These are phyloP conservation scores for Alternaria arborescens DNA, from an alignment of 2,329 filamentous ascomycete species.

Conservation along the genomic window DNA sequence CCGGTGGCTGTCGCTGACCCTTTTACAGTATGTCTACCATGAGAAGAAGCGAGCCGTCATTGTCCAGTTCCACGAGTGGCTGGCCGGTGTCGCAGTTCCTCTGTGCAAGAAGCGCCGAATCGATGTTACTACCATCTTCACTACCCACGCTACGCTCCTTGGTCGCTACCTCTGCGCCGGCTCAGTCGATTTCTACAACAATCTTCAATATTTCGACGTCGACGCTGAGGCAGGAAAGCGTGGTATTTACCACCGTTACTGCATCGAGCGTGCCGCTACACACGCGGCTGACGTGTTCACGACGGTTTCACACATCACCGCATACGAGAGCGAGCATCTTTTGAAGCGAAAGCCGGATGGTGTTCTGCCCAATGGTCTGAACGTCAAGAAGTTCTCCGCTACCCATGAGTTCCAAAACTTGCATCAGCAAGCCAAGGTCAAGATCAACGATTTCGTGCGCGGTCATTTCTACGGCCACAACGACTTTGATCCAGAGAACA, in stretches of 20 bases:
- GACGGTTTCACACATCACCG: constrained; percentile 97
- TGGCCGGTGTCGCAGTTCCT: constrained; percentile 91
- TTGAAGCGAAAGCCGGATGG: constrained; percentile 98
- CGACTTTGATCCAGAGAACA: constrained; percentile 96
- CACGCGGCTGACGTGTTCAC: constrained; percentile 97
- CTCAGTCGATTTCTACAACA: constrained; percentile 99
- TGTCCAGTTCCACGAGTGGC: constrained; percentile 99
- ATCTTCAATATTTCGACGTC: constrained; percentile 94
- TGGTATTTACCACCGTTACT: constrained; percentile 98
- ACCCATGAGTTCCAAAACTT: constrained; percentile 99
- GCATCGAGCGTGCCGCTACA: constrained; percentile 92
- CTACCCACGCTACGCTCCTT: constrained; percentile 93
- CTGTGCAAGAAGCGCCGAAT: constrained; percentile 93
- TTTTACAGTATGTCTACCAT: constrained; percentile 82
- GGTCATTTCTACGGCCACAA: constrained; percentile 99
- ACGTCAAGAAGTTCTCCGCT: constrained; percentile 97
- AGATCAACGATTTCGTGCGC: constrained; percentile 97
- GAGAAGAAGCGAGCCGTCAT: constrained; percentile 93
- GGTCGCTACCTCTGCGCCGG: constrained; percentile 96
- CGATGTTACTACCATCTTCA: constrained; percentile 98
- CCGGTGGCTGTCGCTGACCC: constrained; percentile 23
- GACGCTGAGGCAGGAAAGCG: constrained; percentile 97
- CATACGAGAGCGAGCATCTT: constrained; percentile 96
- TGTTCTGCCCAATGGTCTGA: constrained; percentile 93
- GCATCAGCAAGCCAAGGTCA: constrained; percentile 95